Conservation (phyloP, 2,329 filamentous ascomycete genomes). For the Purpureocillium lavendulum region DNA sequence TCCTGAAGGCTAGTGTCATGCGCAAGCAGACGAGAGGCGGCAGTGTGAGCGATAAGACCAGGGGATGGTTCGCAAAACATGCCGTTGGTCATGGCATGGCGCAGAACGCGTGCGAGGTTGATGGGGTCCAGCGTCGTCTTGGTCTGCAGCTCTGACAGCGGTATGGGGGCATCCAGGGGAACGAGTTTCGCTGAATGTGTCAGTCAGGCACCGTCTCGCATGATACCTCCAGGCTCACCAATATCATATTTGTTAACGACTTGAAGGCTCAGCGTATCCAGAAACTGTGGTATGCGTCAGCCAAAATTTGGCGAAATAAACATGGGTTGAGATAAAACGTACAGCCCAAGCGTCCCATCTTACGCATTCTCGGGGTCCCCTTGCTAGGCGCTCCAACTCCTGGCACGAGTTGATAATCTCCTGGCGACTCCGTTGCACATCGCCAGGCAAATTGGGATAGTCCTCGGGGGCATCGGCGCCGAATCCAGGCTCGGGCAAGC, state of each 20-base stretch:
- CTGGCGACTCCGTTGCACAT: constrained; percentile 35
- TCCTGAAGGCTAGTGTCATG: constrained; percentile 38
- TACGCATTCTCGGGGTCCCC: constrained; percentile 41
- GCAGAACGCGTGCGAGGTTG: constrained; percentile 42
- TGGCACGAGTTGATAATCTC: constrained; percentile 39
- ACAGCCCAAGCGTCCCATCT: constrained; percentile 46
- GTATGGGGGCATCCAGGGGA: constrained; percentile 35
- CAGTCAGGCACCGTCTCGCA: neutral
- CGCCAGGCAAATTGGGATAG: constrained; percentile 37
- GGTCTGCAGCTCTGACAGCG: constrained; percentile 34
- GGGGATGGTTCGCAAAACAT: constrained; percentile 45
- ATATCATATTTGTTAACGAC: constrained; percentile 42
- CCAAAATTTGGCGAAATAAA: neutral
- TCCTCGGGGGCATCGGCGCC: constrained; percentile 33
- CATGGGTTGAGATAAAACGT: constrained; percentile 12
- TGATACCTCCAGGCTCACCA: constrained; percentile 21
- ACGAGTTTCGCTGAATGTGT: constrained; percentile 36
- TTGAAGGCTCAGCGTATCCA: constrained; percentile 41
- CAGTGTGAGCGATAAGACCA: constrained; percentile 45
- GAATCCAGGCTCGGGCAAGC: constrained; percentile 33
- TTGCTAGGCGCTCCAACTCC: constrained; percentile 37
- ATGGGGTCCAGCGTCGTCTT: constrained; percentile 37
- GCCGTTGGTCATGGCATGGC: constrained; percentile 48
- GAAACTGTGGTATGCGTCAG: constrained; percentile 25
- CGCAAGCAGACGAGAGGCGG: constrained; percentile 41